phyloP scores from a whole-genome alignment of 2,329 filamentous ascomycete species.

The Hypomyces rosellus region DNA sequence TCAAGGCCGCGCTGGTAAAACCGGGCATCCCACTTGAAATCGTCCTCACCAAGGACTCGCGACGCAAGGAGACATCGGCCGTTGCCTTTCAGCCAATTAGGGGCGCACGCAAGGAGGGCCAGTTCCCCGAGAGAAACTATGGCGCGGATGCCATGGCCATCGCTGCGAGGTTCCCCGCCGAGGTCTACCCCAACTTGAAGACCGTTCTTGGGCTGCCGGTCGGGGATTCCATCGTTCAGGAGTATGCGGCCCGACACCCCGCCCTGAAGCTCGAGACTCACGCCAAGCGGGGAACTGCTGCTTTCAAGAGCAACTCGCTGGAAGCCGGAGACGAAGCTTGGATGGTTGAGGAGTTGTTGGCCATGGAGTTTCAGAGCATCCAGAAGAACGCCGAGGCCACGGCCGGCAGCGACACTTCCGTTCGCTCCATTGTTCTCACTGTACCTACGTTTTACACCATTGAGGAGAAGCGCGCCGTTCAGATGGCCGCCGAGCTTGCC shows the following conservation, averaged over 20 bases:
- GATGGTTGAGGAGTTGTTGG: slow-evolving; percentile 80
- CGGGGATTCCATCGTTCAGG: slow-evolving; percentile 54
- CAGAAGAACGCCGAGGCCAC: slow-evolving; percentile 79
- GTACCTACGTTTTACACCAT: slow-evolving; percentile 84
- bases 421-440: slow-evolving; percentile 82
- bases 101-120: slow-evolving; percentile 49
- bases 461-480: slow-evolving; percentile 76
- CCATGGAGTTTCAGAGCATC: slow-evolving; percentile 93
- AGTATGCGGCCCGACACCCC: slow-evolving; percentile 72
- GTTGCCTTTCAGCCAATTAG: slow-evolving; percentile 88
- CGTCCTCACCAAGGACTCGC: slow-evolving; percentile 94
- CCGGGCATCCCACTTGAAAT: slow-evolving; percentile 96
- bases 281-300: slow-evolving; percentile 59
- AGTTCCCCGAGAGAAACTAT: slow-evolving; percentile 84
- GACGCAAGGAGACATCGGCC: slow-evolving; percentile 87
- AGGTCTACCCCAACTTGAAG: slow-evolving; percentile 91
- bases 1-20: slow-evolving; percentile 94
- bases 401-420: slow-evolving; percentile 65
- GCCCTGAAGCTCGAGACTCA: slow-evolving; percentile 62
- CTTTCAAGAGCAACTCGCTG: slow-evolving; percentile 73
- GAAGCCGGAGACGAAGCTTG: slow-evolving; percentile 55
- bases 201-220: slow-evolving; percentile 70
- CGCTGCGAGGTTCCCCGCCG: slow-evolving; percentile 78
- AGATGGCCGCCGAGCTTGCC: slow-evolving; percentile 78
- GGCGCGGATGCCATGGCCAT: slow-evolving; percentile 83